These are phyloP conservation scores for Mycena filopes DNA, from an alignment of 768 basidiomycete species.

Conservation along the genomic window DNA sequence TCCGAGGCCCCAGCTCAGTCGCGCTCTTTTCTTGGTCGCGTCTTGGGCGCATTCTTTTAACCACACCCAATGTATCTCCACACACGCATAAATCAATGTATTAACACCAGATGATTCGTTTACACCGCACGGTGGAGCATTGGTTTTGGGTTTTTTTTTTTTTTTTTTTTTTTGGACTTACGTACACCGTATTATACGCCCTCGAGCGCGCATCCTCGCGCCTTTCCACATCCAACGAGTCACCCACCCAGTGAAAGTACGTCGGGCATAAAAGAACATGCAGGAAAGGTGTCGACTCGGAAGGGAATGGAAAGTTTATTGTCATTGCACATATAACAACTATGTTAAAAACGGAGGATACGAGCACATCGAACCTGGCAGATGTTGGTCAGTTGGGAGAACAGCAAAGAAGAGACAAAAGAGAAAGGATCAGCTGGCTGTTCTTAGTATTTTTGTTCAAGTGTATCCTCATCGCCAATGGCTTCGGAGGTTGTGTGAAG, in stretches of 20 bases:
- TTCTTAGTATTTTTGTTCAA: constrained; percentile 65
- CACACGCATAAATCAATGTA: constrained; percentile 18
- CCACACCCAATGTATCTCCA: constrained; percentile 3
- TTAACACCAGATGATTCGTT: too few relatives aligned
- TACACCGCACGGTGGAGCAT: too few relatives aligned
- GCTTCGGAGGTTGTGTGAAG: constrained; percentile 58
- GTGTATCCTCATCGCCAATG: constrained; percentile 56
- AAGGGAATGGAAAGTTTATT: background rate
- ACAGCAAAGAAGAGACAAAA: background rate
- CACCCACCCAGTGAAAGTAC: too few relatives aligned
- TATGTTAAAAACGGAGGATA: background rate
- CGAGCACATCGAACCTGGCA: background rate
- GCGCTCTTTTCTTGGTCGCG: constrained; percentile 41
- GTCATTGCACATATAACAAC: too few relatives aligned
- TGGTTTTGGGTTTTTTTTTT: too few relatives aligned
- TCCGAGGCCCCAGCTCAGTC: constrained; percentile 3
- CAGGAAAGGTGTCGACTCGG: background rate
- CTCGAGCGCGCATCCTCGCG: too few relatives aligned
- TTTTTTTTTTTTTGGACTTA: too few relatives aligned
- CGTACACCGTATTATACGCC: too few relatives aligned
- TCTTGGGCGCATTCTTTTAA: constrained; percentile 39
- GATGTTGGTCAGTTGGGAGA: background rate
- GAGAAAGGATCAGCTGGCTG: constrained; percentile 63
- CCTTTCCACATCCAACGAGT: too few relatives aligned
- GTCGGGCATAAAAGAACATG: too few relatives aligned